Base-by-base conservation (phyloP, 2,329 filamentous ascomycete genomes). In the Lachnellula willkommii region DNA sequence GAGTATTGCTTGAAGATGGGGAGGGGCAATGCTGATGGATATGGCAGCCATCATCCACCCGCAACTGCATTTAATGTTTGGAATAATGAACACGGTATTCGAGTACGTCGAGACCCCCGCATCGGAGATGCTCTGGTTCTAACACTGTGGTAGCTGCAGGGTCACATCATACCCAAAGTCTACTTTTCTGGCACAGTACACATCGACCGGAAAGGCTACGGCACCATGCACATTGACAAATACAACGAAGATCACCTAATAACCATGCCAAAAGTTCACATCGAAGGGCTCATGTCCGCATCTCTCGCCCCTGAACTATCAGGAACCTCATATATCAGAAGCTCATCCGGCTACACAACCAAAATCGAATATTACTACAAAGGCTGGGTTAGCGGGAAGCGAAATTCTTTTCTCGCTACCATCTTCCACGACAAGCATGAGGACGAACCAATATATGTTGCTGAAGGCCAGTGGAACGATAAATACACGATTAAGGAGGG, bases 81-180 rank as follows among this genome's bases (percentile, higher is more conserved):
- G 75, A 97, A 97, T 73, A 76, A 87, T 59, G 83, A 89, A 68
- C 84, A 94, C 60, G 90, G 91, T 54, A 83, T 97, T 35, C 55
- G 60, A 39, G 66, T 68, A 65, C 39, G 58, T 47, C 14, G n/a
- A 24, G 7, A 9, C 48, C 14, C 39, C 9, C 37, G 7, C 8
- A 22, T 20, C 17, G 15, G 4, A 22, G 32, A n/a, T 17, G 36
- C 36, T 35, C 24, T 17, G n/a, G 15, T 20, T 46, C 53, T 62
- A 43, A 63, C 47, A 17, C 6, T 52, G 8, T 52, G 8, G 47
- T 75, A 81, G 70, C 75, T 87, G 14, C 78, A 85, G 76, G 93
- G 94, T 48, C 95, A 95, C 77, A 95, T 96, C 66, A 92, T 89
- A 5, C 93, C 96, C 69, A 96, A 96, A 73, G 91, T 92, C 5